Evolutionary conservation across 305 asterid species (phyloP), one percentile per base, ranked within the genome.

Genomic region (Plantago lanceolata): DNA sequence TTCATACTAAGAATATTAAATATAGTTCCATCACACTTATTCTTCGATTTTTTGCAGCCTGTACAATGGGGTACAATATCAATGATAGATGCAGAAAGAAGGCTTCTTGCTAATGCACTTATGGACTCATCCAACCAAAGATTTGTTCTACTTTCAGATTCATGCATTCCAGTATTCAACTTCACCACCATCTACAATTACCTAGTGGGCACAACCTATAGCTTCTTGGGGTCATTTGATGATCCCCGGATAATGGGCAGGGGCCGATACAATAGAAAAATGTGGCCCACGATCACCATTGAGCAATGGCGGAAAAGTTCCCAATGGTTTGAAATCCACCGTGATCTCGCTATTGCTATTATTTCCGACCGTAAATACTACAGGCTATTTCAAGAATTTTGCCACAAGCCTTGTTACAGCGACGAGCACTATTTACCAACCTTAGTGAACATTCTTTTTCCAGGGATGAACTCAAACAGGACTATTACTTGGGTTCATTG

Each of bases 351-450:
- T 29, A n/a, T 52, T 4, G 47, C 26, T 3, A 69, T 80, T 2
- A 65, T 80, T 16, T 68, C 85, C 24, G 88, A 84, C 56, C 2
- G 0, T 2, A 84, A 69, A 68, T 86, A 82, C 57, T 78, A 82
- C 62, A 13, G 19, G 4, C 2, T 82, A 0, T 86, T 84, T 24
- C 67, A 73, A 0, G 75, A 72, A 0, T 63, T 53, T 11, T 86
- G 86, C 50, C 74, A 2, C 29, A 83, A 81, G 0, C 85, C 82
- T 1, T 86, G 94, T 57, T 78, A 81, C 71, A 78, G 29, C 19
- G 90, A 86, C 15, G 86, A 86, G 31, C 90, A 86, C 52, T 86
- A 86, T 51, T 40, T 83, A 56, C 90, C 90, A 8, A 86, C 90
- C 2, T 19, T 81, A 65, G 80, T 68, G 19, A 81, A 86, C 63